Conservation (phyloP, 495 filamentous ascomycete species). For the Podospora tetraspora region DNA sequence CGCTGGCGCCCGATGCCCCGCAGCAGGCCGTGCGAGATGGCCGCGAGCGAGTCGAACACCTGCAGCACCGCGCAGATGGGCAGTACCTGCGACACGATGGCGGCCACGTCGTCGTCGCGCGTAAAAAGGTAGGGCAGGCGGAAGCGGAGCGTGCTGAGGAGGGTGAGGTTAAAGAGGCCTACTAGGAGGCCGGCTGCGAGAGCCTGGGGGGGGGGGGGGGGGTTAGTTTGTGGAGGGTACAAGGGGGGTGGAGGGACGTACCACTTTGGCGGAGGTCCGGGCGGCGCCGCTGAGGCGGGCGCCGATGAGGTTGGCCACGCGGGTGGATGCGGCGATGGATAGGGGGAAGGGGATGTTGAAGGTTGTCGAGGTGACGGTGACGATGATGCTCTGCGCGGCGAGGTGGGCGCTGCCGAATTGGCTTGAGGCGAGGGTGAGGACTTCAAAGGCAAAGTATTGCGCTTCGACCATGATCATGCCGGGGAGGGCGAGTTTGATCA, state of each 20-base stretch:
- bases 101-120: slow-evolving; percentile 64
- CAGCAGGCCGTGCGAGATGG: slow-evolving; percentile 69
- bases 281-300: slow-evolving; percentile 60
- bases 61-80: slow-evolving; percentile 75
- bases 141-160: slow-evolving; percentile 49
- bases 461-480: slow-evolving; percentile 83
- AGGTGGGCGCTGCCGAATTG: slow-evolving; percentile 62
- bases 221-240: not conserved
- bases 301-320: slow-evolving; percentile 54
- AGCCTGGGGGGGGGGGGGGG: slow-evolving; percentile 7
- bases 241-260: slow-evolving; percentile 12
- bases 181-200: slow-evolving; percentile 42
- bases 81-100: slow-evolving; percentile 58
- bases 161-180: slow-evolving; percentile 62
- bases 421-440: slow-evolving; percentile 60
- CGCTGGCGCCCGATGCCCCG: slow-evolving; percentile 71
- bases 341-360: slow-evolving; percentile 54
- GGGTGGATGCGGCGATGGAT: slow-evolving; percentile 50
- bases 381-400: slow-evolving; percentile 49
- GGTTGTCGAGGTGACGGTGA: slow-evolving; percentile 42
- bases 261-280: slow-evolving; percentile 56
- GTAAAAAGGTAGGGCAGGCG: slow-evolving; percentile 70
- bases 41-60: slow-evolving; percentile 68
- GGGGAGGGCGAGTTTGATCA: slow-evolving; percentile 74
- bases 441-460: slow-evolving; percentile 71